Evolutionary conservation across 441 rosid genomes (phyloP).

Genomic region (Gossypium trilobum): DNA sequence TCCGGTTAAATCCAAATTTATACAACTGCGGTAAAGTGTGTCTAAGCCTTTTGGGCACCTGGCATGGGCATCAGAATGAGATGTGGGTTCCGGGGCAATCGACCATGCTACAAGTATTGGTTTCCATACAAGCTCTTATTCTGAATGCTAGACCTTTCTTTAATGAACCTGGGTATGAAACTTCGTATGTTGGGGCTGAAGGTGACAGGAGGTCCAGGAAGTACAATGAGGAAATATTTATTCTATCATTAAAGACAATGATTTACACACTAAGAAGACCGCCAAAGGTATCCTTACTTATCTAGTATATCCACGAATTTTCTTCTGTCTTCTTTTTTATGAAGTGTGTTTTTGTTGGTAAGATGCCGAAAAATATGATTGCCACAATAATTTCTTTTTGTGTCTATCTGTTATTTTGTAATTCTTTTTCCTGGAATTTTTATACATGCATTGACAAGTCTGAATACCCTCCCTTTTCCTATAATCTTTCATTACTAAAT

Average conservation of each 20-base stretch:
- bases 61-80: slow-evolving; percentile 43
- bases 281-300: slow-evolving; percentile 35
- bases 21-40: slow-evolving; percentile 60
- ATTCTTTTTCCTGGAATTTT: background rate
- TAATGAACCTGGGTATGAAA: slow-evolving; percentile 57
- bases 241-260: slow-evolving; percentile 55
- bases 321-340: background rate
- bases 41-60: slow-evolving; percentile 61
- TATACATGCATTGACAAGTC: background rate
- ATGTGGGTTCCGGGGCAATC: slow-evolving; percentile 47
- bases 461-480: background rate
- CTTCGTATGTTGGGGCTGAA: slow-evolving; percentile 18
- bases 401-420: background rate
- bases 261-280: slow-evolving; percentile 44
- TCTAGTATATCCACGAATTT: background rate
- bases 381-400: background rate
- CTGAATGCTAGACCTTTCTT: slow-evolving; percentile 47
- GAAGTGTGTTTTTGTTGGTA: background rate
- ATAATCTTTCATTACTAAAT: background rate
- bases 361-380: background rate
- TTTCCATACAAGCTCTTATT: slow-evolving; percentile 54
- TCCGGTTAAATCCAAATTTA: slow-evolving; percentile 53
- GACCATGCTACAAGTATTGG: slow-evolving; percentile 64
- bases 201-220: slow-evolving; percentile 29
- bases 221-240: slow-evolving; percentile 39